These are phyloP conservation scores for Gentiana dahurica DNA, from an alignment of 257 asterid species.

Conservation along the genomic window DNA sequence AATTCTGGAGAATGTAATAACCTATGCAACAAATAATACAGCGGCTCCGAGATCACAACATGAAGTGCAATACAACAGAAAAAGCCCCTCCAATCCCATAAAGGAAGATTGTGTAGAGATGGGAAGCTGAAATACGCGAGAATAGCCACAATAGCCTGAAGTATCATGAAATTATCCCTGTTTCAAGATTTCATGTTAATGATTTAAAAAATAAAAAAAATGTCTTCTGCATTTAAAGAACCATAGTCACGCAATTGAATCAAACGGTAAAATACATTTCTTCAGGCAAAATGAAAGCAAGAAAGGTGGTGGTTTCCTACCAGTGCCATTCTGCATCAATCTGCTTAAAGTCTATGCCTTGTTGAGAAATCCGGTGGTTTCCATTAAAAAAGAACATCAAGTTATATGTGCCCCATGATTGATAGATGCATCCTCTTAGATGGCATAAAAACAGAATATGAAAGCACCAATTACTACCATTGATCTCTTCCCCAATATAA, in stretches of 20 bases:
- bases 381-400: conserved; percentile 50
- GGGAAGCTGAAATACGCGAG: conserved; percentile 52
- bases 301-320: conserved; percentile 22
- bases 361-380: conserved; percentile 33
- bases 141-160: conserved; percentile 50
- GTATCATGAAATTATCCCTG: conserved; percentile 90
- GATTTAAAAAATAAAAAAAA: background rate
- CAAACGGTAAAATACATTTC: background rate
- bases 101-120: conserved; percentile 40
- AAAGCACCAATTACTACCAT: conserved; percentile 32
- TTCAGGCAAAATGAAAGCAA: background rate
- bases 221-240: too few relatives aligned
- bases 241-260: background rate
- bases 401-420: conserved; percentile 47
- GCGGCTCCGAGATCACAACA: conserved; percentile 68
- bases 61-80: conserved; percentile 61
- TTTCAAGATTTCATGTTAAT: background rate
- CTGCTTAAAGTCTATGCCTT: conserved; percentile 63
- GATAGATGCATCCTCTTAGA: conserved; percentile 59
- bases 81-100: conserved; percentile 57
- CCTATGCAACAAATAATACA: conserved; percentile 80
- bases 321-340: conserved; percentile 92
- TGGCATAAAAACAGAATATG: conserved; percentile 54
- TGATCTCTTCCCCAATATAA: conserved; percentile 28
- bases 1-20: conserved; percentile 47